These are phyloP conservation scores for Russula abietina DNA, from an alignment of 768 basidiomycete species.

Conservation along the genomic window DNA sequence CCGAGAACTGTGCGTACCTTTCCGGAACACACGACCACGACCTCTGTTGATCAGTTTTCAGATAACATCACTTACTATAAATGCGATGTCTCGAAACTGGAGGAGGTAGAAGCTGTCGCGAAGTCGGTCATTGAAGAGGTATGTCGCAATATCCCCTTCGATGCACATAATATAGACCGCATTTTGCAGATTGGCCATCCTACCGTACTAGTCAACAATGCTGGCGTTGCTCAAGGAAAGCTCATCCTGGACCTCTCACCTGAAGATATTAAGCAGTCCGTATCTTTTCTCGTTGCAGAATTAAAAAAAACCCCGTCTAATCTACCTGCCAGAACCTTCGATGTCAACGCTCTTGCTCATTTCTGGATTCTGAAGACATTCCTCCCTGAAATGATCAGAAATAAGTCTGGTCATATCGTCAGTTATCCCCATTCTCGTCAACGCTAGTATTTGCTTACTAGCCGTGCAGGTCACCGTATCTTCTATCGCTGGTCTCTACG, in stretches of 20 bases:
- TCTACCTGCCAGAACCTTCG: conserved; percentile 63
- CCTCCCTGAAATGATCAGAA: conserved; percentile 78
- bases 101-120: conserved; percentile 73
- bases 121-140: conserved; percentile 76
- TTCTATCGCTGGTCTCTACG: conserved; percentile 66
- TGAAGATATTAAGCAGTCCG: conserved; percentile 76
- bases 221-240: conserved; percentile 90
- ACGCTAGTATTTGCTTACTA: not conserved
- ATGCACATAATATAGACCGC: not conserved
- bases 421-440: conserved; percentile 27
- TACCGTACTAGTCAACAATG: conserved; percentile 91
- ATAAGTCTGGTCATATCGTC: conserved; percentile 80
- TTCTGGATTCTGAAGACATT: conserved; percentile 94
- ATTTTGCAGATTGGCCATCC: conserved; percentile 68
- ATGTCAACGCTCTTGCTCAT: conserved; percentile 81
- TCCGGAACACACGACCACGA: not conserved
- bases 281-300: conserved; percentile 11
- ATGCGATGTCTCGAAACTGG: conserved; percentile 88
- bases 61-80: conserved; percentile 81
- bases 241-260: conserved; percentile 70
- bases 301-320: not conserved
- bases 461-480: conserved; percentile 61
- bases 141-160: not conserved
- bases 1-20: conserved; percentile 61
- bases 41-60: conserved; percentile 28